Conservation (phyloP, 2,329 filamentous ascomycete species). For the Colletotrichum spinosum region DNA sequence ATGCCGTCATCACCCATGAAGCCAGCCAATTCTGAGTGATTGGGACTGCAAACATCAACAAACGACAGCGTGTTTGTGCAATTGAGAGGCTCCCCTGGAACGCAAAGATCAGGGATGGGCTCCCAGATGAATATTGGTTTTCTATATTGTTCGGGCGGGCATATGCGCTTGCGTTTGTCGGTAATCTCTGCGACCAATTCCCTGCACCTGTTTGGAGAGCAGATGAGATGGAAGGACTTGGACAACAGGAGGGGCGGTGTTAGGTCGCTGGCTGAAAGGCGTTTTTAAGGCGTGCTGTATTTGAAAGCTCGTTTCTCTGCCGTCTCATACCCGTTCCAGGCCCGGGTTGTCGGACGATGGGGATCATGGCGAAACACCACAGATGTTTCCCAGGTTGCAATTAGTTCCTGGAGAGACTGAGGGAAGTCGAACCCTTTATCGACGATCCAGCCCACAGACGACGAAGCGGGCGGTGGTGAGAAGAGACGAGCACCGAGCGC, state of each 20-base stretch:
- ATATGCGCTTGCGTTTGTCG: constrained; percentile 60
- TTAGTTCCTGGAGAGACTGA: constrained; percentile 66
- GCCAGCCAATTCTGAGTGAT: constrained; percentile 87
- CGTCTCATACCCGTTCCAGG: constrained; percentile 90
- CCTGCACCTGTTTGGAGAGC: constrained; percentile 81
- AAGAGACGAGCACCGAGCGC: constrained; percentile 91
- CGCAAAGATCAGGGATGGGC: constrained; percentile 90
- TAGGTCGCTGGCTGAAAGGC: constrained; percentile 80
- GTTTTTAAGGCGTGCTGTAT: constrained; percentile 88
- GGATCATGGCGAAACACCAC: constrained; percentile 75
- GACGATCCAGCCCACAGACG: constrained; percentile 87
- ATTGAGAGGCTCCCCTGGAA: constrained; percentile 73
- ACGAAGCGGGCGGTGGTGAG: constrained; percentile 75
- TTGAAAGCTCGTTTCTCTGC: constrained; percentile 80
- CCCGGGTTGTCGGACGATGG: constrained; percentile 82
- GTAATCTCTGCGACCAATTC: constrained; percentile 80
- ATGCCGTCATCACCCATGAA: constrained; percentile 78
- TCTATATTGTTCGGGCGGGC: constrained; percentile 49
- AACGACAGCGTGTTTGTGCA: constrained; percentile 72
- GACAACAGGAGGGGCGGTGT: constrained; percentile 74
- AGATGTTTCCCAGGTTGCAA: constrained; percentile 82
- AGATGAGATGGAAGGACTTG: constrained; percentile 88
- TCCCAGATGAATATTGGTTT: constrained; percentile 92
- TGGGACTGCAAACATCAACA: constrained; percentile 78
- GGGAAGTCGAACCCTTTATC: constrained; percentile 93